phyloP scores from a whole-genome alignment of 1,139 yeast species.

The Scheffersomyces quercinus region DNA sequence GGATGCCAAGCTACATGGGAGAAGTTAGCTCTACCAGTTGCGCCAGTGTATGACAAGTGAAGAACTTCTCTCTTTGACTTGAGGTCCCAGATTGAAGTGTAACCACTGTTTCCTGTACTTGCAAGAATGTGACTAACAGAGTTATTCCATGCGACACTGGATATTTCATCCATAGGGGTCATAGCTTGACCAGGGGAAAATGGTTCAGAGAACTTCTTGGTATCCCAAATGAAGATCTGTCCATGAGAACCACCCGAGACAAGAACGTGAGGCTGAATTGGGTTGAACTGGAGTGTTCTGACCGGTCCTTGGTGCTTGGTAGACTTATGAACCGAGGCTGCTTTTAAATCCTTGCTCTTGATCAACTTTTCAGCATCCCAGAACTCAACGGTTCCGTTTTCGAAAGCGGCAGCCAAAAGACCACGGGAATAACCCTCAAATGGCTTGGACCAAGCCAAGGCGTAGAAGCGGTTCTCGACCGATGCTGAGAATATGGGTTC shows the following conservation, averaged over 20 bases:
- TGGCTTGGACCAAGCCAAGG: slow-evolving; percentile 82
- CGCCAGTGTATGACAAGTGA: slow-evolving; percentile 68
- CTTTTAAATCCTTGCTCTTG: slow-evolving; percentile 36
- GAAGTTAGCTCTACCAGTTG: slow-evolving; percentile 57
- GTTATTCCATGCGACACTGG: slow-evolving; percentile 88
- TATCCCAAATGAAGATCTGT: slow-evolving; percentile 89
- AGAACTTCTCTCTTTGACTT: slow-evolving; percentile 85
- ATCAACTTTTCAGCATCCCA: slow-evolving; percentile 62
- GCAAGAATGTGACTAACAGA: slow-evolving; percentile 86
- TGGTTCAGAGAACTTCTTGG: slow-evolving; percentile 62
- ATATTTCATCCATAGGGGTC: slow-evolving; percentile 81
- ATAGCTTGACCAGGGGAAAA: slow-evolving; percentile 74
- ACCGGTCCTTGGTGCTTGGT: slow-evolving; percentile 71
- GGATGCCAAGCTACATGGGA: slow-evolving; percentile 90
- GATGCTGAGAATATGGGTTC: slow-evolving; percentile 54
- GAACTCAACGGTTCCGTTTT: slow-evolving; percentile 75
- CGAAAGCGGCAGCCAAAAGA: slow-evolving; percentile 85
- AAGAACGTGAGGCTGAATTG: slow-evolving; percentile 67
- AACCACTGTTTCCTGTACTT: slow-evolving; percentile 79
- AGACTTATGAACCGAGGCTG: slow-evolving; percentile 50
- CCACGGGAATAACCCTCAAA: slow-evolving; percentile 56
- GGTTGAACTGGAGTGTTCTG: slow-evolving; percentile 75
- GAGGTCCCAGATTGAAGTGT: slow-evolving; percentile 92
- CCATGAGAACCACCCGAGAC: slow-evolving; percentile 89
- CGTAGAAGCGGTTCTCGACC: slow-evolving; percentile 67